Evolutionary conservation across 2,329 filamentous ascomycete species (phyloP), one percentile per base, ranked within the genome.

Genomic region (Clonostachys chloroleuca): DNA sequence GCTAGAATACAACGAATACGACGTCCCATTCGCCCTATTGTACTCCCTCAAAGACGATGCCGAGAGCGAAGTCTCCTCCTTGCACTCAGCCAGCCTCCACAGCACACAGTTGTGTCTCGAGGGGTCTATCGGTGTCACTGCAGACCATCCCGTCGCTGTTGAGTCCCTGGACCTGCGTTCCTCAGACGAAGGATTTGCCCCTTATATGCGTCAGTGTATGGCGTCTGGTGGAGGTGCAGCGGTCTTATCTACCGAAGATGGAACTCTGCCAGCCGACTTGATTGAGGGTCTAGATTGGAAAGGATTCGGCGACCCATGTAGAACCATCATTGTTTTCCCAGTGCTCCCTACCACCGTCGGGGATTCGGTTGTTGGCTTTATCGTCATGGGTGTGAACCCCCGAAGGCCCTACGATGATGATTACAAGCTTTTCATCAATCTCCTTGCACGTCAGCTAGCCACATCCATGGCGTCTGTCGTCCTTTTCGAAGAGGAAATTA

Each of bases 391-490:
- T 5, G 73, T 88, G 10, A 95, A 95, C 59, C 87, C 89, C 2
- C 74, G 87, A 40, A 76, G 88, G 44, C 88, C 86, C 0, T 94
- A 88, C 56, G 87, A 94, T 55, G 83, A 87, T 36, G 89, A 92
- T 54, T 94, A 92, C 58, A 80, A 81, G 51, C 72, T 92, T 1
- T 94, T 92, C 56, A 75, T 92, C 36, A 83, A 87, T 55, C 73
- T 92, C 1, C 67, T 92, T 6, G 85, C 83, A 42, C 78, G 87
- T 18, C 89, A 92, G 59, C 71, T 92, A 9, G 87, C 85, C 9
- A 92, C 88, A 0, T 90, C 87, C 0, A 77, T 92, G 62, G 88
- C 88, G 2, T 92, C 87, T 0, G 88, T 92, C 1, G 86, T 92
- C 0, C 66, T 94, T 2, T 92, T 92, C 49, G 88, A 92, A 60